phyloP scores from a whole-genome alignment of 164 flowering plant genomes.

The Nymphaea colorata region DNA sequence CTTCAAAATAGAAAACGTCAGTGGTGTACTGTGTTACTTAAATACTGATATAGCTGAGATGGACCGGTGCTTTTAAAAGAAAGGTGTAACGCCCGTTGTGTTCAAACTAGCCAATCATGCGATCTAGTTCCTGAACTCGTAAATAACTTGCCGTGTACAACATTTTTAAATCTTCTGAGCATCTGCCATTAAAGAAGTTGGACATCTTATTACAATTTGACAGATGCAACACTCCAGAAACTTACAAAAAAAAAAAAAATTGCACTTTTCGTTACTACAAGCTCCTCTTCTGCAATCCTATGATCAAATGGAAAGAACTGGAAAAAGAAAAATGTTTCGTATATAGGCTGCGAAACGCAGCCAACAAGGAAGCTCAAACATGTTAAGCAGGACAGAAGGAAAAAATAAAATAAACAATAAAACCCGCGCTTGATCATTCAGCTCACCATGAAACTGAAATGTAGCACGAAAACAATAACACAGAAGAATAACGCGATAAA shows the following conservation, averaged over 20 bases:
- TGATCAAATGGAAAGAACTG: no score
- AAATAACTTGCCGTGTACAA: neutral
- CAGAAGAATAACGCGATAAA: neutral
- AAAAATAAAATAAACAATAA: neutral
- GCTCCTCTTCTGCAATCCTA: no score
- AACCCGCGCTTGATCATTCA: neutral
- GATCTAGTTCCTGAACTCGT: neutral
- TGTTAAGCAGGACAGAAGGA: neutral
- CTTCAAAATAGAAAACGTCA: slow-evolving; percentile 17
- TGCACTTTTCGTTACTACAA: no score
- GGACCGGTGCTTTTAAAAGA: neutral
- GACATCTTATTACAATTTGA: no score
- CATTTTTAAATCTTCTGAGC: neutral
- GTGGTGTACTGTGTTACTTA: neutral
- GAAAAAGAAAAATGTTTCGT: no score
- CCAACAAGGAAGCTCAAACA: neutral
- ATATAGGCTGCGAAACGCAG: no score
- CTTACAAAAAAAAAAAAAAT: no score
- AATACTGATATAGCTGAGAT: neutral
- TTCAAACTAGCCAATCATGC: neutral
- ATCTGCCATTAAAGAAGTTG: no score
- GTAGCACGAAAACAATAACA: neutral
- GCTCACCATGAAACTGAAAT: neutral
- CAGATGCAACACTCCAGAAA: no score
- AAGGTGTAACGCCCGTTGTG: neutral